phyloP scores from a whole-genome alignment of 2,329 filamentous ascomycete genomes.

The Ceratocystis alfenasii region DNA sequence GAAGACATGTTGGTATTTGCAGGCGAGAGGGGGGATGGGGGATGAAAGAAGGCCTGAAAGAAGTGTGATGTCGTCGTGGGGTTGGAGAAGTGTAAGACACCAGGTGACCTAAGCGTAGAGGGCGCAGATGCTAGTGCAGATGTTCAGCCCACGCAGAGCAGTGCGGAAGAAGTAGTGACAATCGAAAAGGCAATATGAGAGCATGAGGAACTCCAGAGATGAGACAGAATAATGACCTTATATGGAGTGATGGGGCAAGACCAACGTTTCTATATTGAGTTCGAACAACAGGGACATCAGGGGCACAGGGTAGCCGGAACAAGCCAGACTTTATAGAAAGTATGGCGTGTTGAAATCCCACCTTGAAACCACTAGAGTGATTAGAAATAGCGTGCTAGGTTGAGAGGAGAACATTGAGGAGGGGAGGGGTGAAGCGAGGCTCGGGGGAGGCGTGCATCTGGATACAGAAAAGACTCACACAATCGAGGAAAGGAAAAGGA shows the following conservation, averaged over 20 bases:
- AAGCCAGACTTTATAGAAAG: slow-evolving; percentile 7
- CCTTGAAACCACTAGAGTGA: not conserved
- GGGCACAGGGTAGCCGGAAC: not conserved
- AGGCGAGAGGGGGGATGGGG: not conserved
- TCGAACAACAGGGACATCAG: not conserved
- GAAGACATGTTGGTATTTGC: slow-evolving; percentile 4
- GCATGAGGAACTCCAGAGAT: slow-evolving; percentile 45
- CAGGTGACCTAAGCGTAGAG: slow-evolving; percentile 51
- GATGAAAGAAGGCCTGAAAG: not conserved
- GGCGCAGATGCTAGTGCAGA: slow-evolving; percentile 66
- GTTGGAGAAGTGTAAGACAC: not conserved
- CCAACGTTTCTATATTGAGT: too few species aligned
- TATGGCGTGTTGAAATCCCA: slow-evolving; percentile 6
- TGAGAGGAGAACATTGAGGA: not conserved
- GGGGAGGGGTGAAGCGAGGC: slow-evolving; percentile 3
- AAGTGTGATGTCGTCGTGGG: not conserved
- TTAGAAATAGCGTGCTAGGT: not conserved
- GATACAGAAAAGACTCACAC: slow-evolving; percentile 5
- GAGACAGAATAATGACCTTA: slow-evolving; percentile 7
- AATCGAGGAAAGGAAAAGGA: not conserved
- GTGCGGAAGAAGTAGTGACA: slow-evolving; percentile 91
- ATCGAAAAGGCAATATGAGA: slow-evolving; percentile 69
- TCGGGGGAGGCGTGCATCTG: slow-evolving; percentile 3
- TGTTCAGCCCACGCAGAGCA: slow-evolving; percentile 71
- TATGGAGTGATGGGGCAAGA: not conserved